Conservation (phyloP, 805 yeast genomes). For the Monosporozyma servazzii region DNA sequence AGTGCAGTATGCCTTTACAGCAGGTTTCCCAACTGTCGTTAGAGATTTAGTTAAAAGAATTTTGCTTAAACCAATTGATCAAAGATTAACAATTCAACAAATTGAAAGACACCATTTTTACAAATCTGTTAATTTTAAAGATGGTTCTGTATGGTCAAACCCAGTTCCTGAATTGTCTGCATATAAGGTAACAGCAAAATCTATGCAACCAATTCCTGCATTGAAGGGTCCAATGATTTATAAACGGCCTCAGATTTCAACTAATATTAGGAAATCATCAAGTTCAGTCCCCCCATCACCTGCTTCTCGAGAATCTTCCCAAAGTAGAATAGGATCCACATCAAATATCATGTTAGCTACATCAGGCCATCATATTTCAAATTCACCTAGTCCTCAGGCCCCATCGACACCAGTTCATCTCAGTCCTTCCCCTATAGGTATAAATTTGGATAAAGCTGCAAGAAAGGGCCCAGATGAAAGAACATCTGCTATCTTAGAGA, state of each 20-base stretch:
- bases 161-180: constrained; percentile 61
- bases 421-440: neutral
- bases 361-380: neutral
- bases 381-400: neutral
- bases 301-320: neutral
- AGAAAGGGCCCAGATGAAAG: constrained; percentile 22
- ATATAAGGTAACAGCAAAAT: constrained; percentile 63
- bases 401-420: neutral
- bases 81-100: constrained; percentile 47
- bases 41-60: constrained; percentile 68
- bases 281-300: neutral
- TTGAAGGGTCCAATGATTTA: constrained; percentile 18
- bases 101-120: constrained; percentile 61
- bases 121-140: constrained; percentile 44
- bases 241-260: constrained; percentile 3
- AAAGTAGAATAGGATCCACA: neutral
- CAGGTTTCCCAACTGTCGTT: constrained; percentile 68
- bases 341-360: neutral
- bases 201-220: constrained; percentile 70
- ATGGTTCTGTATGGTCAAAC: constrained; percentile 48
- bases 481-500: constrained; percentile 27
- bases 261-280: neutral
- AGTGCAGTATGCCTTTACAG: constrained; percentile 72
- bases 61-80: constrained; percentile 52
- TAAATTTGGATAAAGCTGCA: constrained; percentile 1